Conservation (phyloP, 2,329 filamentous ascomycete genomes). For the Penicillium sp. region DNA sequence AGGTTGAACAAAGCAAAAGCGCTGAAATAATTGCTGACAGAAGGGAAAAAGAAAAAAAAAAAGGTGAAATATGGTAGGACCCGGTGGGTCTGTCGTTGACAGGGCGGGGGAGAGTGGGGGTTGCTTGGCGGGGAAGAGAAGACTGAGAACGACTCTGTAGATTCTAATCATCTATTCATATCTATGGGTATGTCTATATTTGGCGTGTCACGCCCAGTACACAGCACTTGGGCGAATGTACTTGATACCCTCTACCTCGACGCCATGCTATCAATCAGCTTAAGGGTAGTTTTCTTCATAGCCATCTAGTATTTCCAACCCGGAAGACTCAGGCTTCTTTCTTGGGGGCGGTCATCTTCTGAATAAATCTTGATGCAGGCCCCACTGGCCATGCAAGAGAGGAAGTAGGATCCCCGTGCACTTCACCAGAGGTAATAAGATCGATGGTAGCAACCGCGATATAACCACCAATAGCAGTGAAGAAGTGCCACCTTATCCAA, state of each 20-base stretch:
- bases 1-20: neutral
- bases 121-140: too few relatives aligned
- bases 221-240: too few relatives aligned
- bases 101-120: constrained; percentile 11
- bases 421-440: constrained; percentile 39
- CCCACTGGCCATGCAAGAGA: constrained; percentile 41
- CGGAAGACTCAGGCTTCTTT: neutral
- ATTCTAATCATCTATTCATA: too few relatives aligned
- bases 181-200: too few relatives aligned
- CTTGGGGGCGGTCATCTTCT: neutral
- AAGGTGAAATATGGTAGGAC: neutral
- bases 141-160: too few relatives aligned
- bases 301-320: neutral
- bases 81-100: constrained; percentile 8
- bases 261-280: too few relatives aligned
- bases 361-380: neutral
- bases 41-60: neutral
- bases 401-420: constrained; percentile 32
- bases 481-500: constrained; percentile 47
- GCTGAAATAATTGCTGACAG: too few relatives aligned
- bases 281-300: too few relatives aligned
- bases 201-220: too few relatives aligned
- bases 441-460: constrained; percentile 46
- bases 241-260: too few relatives aligned
- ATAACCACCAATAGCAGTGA: constrained; percentile 50